phyloP scores from a whole-genome alignment of 768 basidiomycete species.

The Tephrocybe sp. region DNA sequence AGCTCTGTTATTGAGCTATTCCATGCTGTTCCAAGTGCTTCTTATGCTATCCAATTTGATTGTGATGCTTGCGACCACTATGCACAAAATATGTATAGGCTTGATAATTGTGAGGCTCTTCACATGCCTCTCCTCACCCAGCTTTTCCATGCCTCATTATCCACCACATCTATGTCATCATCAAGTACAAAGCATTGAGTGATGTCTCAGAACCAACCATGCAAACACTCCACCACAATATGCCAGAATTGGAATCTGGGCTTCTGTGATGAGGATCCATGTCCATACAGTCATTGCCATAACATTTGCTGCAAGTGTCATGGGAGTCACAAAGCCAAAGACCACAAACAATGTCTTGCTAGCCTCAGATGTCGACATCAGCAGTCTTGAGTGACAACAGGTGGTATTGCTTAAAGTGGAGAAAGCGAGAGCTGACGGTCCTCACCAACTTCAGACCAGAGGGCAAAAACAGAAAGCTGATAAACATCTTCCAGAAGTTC shows the following conservation, averaged over 20 bases:
- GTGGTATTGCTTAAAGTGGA: not conserved
- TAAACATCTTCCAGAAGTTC: not conserved
- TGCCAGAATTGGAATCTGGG: constrained; percentile 1
- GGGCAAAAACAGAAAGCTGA: not conserved
- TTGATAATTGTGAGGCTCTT: constrained; percentile 6
- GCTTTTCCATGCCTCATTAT: not conserved
- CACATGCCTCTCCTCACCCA: not conserved
- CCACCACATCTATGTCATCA: not conserved
- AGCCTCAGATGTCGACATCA: not conserved
- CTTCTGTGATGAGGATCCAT: not conserved
- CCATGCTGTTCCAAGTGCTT: constrained; percentile 2
- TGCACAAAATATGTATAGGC: constrained; percentile 8
- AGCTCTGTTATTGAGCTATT: constrained; percentile 12
- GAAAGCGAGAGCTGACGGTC: not conserved
- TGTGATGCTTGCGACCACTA: constrained; percentile 9
- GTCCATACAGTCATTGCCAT: not conserved
- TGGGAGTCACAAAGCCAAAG: not conserved
- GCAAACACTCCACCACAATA: not conserved
- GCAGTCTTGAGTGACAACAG: not conserved
- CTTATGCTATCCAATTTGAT: constrained; percentile 11
- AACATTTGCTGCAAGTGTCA: not conserved
- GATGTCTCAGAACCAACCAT: not conserved
- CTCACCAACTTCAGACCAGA: not conserved
- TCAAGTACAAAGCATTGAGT: not conserved
- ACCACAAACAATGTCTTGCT: not conserved